Base-by-base conservation (phyloP, 306 rosid species). In the Dicorynia guianensis region DNA sequence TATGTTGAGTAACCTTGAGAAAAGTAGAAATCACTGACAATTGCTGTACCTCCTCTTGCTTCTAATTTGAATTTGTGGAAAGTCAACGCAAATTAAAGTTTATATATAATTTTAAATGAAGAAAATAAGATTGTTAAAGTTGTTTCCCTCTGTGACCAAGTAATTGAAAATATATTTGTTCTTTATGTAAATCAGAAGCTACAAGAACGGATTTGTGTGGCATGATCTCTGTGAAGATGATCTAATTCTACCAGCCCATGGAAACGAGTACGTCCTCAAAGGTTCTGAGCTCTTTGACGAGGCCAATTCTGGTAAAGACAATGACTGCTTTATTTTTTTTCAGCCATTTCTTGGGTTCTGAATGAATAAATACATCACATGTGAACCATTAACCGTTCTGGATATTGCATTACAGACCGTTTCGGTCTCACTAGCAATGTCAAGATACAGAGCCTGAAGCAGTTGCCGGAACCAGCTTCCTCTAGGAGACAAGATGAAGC, bases 211-310 rank as follows among this genome's bases (percentile, higher is more conserved):
- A 53, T 94, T 80, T 78, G 98, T 94, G 70, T 94, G 98, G 98
- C 98, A 94, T 85, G 98, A 94, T 83, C 96, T 94, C 11, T 62
- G 79, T 65, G 96, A 91, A 80, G 89, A 90, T 80, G 98, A 94
- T 81, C 67, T 87, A 48, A 89, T 94, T 77, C 88, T 71, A 56
- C 94, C 96, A 7, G 91, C 97, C 39, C 97, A 94, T 74, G 97
- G 96, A 70, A 87, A 67, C 53, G 98, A 94, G 81, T 94, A 89
- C 48, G 97, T 94, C 35, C 98, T 94, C 77, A 94, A 94, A 81
- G 98, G 97, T 39, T 94, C 98, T 2, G 98, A 94, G 87, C 90
- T 94, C 69, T 89, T 94, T 73, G 95, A 89, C 40, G 96, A 91
- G 68, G 76, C 91, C 6, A 87, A 79, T 86, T 88, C 98, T 62